These are phyloP conservation scores for Posidonia oceanica DNA, from an alignment of 116 monocot genomes.

Conservation along the genomic window DNA sequence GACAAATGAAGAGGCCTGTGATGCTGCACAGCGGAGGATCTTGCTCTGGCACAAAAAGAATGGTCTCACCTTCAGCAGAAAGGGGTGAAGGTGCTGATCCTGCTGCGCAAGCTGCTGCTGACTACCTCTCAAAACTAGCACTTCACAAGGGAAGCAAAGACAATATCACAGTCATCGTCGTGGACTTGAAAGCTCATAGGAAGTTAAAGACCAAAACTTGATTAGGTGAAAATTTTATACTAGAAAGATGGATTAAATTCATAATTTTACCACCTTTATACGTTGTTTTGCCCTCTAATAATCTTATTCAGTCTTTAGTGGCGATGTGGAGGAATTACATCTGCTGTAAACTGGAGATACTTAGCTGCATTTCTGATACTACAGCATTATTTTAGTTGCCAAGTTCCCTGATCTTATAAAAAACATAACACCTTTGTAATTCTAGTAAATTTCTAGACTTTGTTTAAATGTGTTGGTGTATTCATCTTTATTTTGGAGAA, in stretches of 20 bases:
- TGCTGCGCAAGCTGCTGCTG: conserved; percentile 50
- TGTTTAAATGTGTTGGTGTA: too few relatives aligned
- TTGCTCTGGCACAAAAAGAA: conserved; percentile 22
- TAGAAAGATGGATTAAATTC: not conserved
- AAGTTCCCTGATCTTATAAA: too few relatives aligned
- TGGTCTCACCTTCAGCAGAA: not conserved
- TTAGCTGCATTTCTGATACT: too few relatives aligned
- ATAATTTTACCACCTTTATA: not conserved
- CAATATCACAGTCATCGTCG: conserved; percentile 55
- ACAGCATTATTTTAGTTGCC: too few relatives aligned
- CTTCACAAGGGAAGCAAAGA: conserved; percentile 66
- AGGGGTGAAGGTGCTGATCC: conserved; percentile 30
- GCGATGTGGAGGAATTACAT: too few relatives aligned
- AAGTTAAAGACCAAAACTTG: conserved; percentile 43
- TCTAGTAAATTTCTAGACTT: too few relatives aligned
- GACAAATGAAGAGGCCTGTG: conserved; percentile 17
- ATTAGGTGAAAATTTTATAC: not conserved
- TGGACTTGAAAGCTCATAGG: conserved; percentile 56
- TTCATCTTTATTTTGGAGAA: too few relatives aligned
- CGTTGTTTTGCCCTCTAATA: not conserved
- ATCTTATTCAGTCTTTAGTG: too few relatives aligned
- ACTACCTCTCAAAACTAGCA: conserved; percentile 57
- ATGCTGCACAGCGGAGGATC: conserved; percentile 13
- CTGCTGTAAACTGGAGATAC: too few relatives aligned
- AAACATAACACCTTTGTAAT: too few relatives aligned